Conservation (phyloP, 139 green algal species). For the Yamagishiella unicocca region DNA sequence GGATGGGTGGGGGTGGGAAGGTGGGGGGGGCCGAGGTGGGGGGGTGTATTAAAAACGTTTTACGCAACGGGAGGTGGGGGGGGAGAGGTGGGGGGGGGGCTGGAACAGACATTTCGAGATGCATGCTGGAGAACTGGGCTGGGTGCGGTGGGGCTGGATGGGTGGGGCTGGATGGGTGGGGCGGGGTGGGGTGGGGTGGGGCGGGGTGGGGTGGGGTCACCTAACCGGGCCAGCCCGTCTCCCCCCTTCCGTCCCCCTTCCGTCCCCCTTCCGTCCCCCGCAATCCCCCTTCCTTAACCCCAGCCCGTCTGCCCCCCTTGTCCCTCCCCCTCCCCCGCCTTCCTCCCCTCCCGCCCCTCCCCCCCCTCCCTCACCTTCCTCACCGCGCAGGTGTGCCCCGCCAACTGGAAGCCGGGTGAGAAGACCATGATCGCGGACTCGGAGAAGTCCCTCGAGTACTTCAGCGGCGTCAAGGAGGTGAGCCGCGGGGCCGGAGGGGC, state of each 20-base stretch:
- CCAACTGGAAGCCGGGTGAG: conserved; percentile 94
- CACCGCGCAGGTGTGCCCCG: conserved; percentile 86
- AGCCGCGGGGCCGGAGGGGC: not conserved
- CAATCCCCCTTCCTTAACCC: not conserved
- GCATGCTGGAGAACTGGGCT: too few relatives aligned
- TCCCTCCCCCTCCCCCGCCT: not conserved
- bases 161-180: too few relatives aligned
- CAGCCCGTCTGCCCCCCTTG: not conserved
- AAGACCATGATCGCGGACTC: conserved; percentile 87
- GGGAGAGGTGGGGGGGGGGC: too few relatives aligned
- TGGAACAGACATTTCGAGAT: too few relatives aligned
- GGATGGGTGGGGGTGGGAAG: not conserved
- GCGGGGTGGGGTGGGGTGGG: too few relatives aligned
- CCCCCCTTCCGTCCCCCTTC: not conserved
- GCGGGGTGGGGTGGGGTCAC: too few relatives aligned
- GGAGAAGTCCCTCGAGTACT: conserved; percentile 71
- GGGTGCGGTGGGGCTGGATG: too few relatives aligned
- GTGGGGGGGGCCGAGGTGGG: not conserved
- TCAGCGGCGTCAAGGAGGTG: conserved; percentile 43
- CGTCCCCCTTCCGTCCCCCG: not conserved
- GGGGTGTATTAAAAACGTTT: too few relatives aligned
- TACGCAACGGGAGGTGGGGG: too few relatives aligned
- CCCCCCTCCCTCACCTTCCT: not conserved
- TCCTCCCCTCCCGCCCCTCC: not conserved
- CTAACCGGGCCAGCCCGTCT: too few relatives aligned